phyloP scores from a whole-genome alignment of 306 rosid genomes.

The Lathyrus aphaca region DNA sequence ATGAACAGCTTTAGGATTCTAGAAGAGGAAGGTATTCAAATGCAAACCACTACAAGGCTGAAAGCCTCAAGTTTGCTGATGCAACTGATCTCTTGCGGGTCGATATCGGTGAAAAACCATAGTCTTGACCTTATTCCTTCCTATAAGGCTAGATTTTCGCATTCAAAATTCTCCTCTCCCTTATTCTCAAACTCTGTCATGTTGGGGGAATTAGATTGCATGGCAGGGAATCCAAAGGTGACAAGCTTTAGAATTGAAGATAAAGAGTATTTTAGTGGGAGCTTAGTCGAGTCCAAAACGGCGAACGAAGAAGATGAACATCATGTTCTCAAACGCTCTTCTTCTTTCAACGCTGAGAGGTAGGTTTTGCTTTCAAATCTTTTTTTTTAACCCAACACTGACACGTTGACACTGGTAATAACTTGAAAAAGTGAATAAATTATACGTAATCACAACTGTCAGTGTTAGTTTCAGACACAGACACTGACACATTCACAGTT shows the following conservation, averaged over 20 bases:
- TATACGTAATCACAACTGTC: too few species aligned
- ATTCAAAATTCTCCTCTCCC: constrained; percentile 75
- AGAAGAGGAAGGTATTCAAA: constrained; percentile 63
- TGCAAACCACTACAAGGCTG: constrained; percentile 65
- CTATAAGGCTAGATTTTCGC: constrained; percentile 67
- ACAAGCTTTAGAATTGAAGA: constrained; percentile 73
- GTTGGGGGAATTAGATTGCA: constrained; percentile 72
- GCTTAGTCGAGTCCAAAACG: constrained; percentile 71
- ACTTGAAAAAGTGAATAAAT: too few species aligned
- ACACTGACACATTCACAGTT: too few species aligned
- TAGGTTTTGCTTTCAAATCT: constrained; percentile 44
- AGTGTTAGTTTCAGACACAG: too few species aligned
- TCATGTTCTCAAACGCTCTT: constrained; percentile 69
- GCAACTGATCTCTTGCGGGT: constrained; percentile 94
- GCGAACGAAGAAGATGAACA: constrained; percentile 53
- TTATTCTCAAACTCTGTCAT: constrained; percentile 66
- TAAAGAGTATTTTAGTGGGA: constrained; percentile 88
- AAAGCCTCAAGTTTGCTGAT: constrained; percentile 74
- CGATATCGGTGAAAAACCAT: constrained; percentile 81
- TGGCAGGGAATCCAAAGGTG: constrained; percentile 66
- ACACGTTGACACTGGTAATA: too few species aligned
- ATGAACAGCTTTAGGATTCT: constrained; percentile 76
- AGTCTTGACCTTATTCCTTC: constrained; percentile 80
- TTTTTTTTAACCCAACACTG: not conserved
- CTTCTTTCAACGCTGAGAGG: constrained; percentile 87